Base-by-base conservation (phyloP, 1,284 basidiomycete species). In the Ceratorhiza oryzae-sativae region DNA sequence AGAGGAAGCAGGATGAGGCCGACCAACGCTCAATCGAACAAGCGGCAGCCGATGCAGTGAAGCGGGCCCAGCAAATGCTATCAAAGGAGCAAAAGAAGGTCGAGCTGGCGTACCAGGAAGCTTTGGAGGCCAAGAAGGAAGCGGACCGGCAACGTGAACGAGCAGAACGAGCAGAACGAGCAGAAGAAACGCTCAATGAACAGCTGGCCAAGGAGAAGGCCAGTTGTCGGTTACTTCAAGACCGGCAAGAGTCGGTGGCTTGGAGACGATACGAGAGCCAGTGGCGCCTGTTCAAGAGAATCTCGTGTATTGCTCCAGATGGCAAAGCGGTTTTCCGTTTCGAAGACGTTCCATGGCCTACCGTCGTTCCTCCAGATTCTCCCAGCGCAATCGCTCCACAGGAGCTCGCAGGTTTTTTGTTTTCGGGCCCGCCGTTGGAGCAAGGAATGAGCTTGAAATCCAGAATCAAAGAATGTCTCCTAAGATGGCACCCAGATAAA, bases 401-500 rank as follows among this genome's bases (percentile, higher is more conserved):
- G 25, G 51, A 56, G 41, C 51, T 68, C 32, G 36, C 51, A 18
- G 20, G 13, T 12, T 68, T 68, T 20, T 46, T 68, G 53, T 45
- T 56, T 42, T 68, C 53, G 20, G 51, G 51, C 20, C 65, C 51
- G 9, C 27, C 41, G 20, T 36, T 55, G 12, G 27, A 48, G 3
- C 49, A 67, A 30, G 51, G 48, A 15, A 39, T 39, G 36, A 41
- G 51, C 3, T 12, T 58, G 8, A 56, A 58, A n/a, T 32, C 65
- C 1, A 68, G 53, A 13, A 68, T 68, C 34, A 68, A 46, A 39
- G 65, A 68, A 1, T 53, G 36, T 46, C 46, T 68, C 25, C 42
- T 45, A 30, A 68, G 51, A 3, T 68, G 65, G 65, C 65, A 68
- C 27, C 65, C 65, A 10, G 65, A 68, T 32, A 68, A 68, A 25